These are phyloP conservation scores for Trametes versicolor DNA, from an alignment of 1,284 basidiomycete genomes.

Conservation along the genomic window DNA sequence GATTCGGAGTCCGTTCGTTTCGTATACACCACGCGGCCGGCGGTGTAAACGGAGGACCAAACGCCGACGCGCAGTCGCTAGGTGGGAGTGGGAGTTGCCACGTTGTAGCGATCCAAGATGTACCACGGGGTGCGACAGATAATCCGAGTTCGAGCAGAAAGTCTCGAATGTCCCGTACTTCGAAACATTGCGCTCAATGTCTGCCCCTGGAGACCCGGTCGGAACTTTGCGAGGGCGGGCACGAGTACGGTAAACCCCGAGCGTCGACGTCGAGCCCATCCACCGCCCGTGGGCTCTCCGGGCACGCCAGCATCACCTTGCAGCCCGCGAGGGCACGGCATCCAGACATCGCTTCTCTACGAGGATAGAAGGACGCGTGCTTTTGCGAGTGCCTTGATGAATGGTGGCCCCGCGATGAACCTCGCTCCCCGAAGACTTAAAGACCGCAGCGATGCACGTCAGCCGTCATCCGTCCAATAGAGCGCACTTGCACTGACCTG, in stretches of 20 bases:
- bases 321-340: background rate
- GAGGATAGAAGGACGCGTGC: background rate
- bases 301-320: background rate
- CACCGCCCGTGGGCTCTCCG: background rate
- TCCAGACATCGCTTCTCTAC: background rate
- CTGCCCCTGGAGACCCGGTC: background rate
- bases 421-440: background rate
- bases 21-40: too few species aligned
- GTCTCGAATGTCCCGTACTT: too few species aligned
- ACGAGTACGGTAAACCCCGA: background rate
- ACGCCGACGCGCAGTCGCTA: too few species aligned
- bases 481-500: background rate
- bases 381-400: background rate
- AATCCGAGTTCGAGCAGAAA: background rate
- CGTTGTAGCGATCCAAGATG: too few species aligned
- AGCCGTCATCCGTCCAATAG: background rate
- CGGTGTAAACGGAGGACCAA: too few species aligned
- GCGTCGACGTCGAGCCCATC: background rate
- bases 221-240: background rate
- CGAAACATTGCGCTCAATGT: background rate
- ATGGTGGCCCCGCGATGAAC: background rate
- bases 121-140: background rate
- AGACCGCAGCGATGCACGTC: background rate
- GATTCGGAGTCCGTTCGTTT: too few species aligned
- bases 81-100: too few species aligned